Percentiles rank a stretch among this genome's conserved stretches.
phyloP scores from a whole-genome alignment of 2,329 filamentous ascomycete species.

The Thelonectria discophora region DNA sequence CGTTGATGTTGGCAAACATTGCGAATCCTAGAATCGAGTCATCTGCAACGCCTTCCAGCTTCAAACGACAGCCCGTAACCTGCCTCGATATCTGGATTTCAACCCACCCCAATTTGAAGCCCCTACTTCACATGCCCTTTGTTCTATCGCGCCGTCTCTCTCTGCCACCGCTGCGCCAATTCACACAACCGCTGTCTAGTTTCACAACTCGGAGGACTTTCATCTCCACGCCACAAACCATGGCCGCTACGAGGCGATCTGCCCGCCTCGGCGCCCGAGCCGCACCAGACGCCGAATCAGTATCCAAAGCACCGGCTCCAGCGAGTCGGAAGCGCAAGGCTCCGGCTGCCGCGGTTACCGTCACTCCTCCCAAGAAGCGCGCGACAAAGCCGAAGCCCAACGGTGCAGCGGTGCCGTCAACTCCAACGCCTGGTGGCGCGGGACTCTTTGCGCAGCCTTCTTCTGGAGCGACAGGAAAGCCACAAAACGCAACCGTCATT shows the following conservation, averaged over 20 bases:
- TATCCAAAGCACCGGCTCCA: conserved; percentile 34
- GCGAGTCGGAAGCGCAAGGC: conserved; percentile 49
- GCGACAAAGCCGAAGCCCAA: conserved; percentile 31
- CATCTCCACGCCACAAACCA: conserved; percentile 27
- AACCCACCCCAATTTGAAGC: background rate
- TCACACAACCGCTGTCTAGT: conserved; percentile 18
- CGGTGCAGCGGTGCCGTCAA: conserved; percentile 48
- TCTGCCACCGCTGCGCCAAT: conserved; percentile 10
- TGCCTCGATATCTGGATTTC: background rate
- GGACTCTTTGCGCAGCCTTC: conserved; percentile 49
- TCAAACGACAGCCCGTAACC: background rate
- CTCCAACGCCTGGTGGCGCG: conserved; percentile 58
- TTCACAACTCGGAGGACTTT: conserved; percentile 17
- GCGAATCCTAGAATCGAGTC: background rate
- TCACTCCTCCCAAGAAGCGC: conserved; percentile 47
- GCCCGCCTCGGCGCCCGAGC: conserved; percentile 51
- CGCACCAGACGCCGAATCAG: conserved; percentile 27
- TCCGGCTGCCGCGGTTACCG: conserved; percentile 37
- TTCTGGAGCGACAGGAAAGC: conserved; percentile 47
- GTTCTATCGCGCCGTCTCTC: conserved; percentile 17
- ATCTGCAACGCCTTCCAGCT: background rate
- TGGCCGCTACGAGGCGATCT: conserved; percentile 50
- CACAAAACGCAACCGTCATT: conserved; percentile 53
- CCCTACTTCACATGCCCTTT: conserved; percentile 26
- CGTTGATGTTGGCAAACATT: conserved; percentile 1